Percentiles rank a stretch among this genome's conserved stretches.
Evolutionary conservation across 345 rosid species (phyloP).

Genomic region (Dipteronia dyeriana): DNA sequence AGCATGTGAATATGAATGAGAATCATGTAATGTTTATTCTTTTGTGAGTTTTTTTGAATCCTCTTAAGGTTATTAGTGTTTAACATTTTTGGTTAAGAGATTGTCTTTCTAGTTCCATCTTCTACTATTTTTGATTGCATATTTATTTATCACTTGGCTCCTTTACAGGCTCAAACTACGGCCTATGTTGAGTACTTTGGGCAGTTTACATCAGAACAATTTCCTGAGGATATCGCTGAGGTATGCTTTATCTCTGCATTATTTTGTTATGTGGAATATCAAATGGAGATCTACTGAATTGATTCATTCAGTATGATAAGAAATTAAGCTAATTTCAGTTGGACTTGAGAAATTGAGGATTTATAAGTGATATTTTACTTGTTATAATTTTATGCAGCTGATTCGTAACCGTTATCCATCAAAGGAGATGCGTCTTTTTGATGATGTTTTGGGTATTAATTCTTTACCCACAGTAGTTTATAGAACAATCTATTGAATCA

Average conservation of each 20-base stretch:
- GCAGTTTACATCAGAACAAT: conserved; percentile 89
- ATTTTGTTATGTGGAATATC: neutral
- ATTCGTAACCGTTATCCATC: conserved; percentile 86
- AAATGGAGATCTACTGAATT: neutral
- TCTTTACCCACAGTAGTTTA: conserved; percentile 19
- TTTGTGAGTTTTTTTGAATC: neutral
- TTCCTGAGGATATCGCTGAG: conserved; percentile 95
- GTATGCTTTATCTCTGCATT: conserved; percentile 35
- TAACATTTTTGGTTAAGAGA: neutral
- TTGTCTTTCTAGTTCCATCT: conserved; percentile 3
- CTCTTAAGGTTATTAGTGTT: neutral
- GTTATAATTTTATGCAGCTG: conserved; percentile 52
- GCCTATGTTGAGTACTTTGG: conserved; percentile 95
- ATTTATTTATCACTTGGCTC: conserved; percentile 1
- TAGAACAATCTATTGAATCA: neutral
- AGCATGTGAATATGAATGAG: neutral
- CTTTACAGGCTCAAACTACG: conserved; percentile 74
- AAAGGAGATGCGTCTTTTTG: conserved; percentile 73
- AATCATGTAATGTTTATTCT: neutral
- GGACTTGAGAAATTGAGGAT: conserved; percentile 1
- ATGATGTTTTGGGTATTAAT: conserved; percentile 83
- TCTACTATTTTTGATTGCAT: conserved; percentile 10
- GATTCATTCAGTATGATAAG: neutral
- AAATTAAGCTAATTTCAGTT: neutral
- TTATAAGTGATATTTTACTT: conserved; percentile 21